A percentile compares a stretch with the other conserved stretches of the same genome.
phyloP scores from a whole-genome alignment of 257 asterid genomes.

The Verbena officinalis region DNA sequence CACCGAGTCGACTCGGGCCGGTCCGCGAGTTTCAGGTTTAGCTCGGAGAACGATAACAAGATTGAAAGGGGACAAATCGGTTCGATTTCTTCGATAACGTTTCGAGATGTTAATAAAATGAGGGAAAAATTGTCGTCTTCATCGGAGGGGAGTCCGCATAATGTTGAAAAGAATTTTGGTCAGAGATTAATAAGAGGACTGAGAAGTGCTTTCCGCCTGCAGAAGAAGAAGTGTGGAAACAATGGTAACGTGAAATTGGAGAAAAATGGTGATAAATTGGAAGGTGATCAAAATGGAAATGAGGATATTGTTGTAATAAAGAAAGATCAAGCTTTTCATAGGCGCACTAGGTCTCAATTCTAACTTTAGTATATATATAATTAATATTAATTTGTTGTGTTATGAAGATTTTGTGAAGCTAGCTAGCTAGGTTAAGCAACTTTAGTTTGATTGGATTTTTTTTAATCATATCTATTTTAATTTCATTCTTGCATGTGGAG shows the following conservation, averaged over 20 bases:
- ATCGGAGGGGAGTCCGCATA: conserved; percentile 30
- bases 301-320: conserved; percentile 46
- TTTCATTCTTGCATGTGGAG: no score
- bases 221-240: conserved; percentile 53
- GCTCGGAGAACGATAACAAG: conserved; percentile 40
- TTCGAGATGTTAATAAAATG: conserved; percentile 32
- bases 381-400: not conserved
- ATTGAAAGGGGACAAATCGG: conserved; percentile 65
- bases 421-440: not conserved
- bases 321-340: conserved; percentile 41
- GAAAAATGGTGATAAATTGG: conserved; percentile 10
- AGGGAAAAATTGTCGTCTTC: conserved; percentile 37
- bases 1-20: conserved; percentile 38
- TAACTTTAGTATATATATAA: not conserved
- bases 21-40: conserved; percentile 65
- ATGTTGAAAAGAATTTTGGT: conserved; percentile 44
- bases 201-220: conserved; percentile 57
- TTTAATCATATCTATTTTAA: no score
- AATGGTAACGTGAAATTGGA: conserved; percentile 10
- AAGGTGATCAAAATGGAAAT: not conserved
- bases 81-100: conserved; percentile 61
- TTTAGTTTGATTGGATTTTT: not conserved
- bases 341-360: conserved; percentile 33
- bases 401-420: not conserved
- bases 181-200: conserved; percentile 62